These are phyloP conservation scores for Melaleuca alternifolia DNA, from an alignment of 345 rosid species.

Conservation along the genomic window DNA sequence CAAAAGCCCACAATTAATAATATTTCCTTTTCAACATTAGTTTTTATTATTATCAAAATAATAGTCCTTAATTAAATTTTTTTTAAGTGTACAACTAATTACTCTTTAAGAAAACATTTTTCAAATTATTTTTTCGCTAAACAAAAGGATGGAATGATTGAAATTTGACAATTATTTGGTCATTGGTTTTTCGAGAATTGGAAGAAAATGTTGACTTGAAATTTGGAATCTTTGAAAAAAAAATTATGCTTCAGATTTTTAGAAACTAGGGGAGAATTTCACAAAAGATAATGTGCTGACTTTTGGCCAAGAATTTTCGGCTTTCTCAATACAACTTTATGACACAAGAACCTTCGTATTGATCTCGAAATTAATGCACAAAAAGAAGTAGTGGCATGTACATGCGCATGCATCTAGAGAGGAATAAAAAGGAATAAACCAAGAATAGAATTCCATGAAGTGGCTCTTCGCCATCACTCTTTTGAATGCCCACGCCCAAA, in stretches of 20 bases:
- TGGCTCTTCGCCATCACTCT: not conserved
- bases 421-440: not conserved
- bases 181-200: not conserved
- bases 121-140: not conserved
- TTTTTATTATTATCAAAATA: not conserved
- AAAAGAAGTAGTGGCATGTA: not conserved
- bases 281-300: not conserved
- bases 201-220: not conserved
- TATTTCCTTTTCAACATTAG: not conserved
- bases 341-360: not conserved
- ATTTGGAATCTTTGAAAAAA: not conserved
- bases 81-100: not conserved
- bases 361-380: not conserved
- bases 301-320: not conserved
- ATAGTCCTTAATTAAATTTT: not conserved
- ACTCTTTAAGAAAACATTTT: not conserved
- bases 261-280: not conserved
- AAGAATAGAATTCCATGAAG: not conserved
- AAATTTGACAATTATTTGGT: not conserved
- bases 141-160: not conserved
- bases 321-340: not conserved
- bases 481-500: not conserved
- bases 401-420: not conserved
- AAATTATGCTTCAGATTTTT: not conserved
- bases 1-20: not conserved